Evolutionary conservation across 139 green algal species (phyloP).

Genomic region (Closterium sp.): DNA sequence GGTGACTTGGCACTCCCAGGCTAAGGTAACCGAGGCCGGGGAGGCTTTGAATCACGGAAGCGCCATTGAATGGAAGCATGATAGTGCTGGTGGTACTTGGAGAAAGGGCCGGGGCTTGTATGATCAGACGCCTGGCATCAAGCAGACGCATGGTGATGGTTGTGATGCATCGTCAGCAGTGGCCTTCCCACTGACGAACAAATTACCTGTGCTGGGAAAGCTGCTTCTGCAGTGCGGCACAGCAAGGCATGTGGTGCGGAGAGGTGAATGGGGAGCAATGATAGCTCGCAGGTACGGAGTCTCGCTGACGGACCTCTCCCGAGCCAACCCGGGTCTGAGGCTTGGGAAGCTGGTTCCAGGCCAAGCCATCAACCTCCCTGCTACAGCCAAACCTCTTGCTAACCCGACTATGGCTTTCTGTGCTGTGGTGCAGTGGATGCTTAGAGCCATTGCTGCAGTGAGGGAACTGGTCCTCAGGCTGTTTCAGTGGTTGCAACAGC

Average conservation of each 20-base stretch:
- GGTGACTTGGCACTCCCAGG: background rate
- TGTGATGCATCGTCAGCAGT: background rate
- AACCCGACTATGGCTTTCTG: background rate
- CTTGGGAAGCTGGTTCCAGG: background rate
- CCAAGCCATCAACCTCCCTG: background rate
- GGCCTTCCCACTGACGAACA: background rate
- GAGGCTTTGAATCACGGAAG: background rate
- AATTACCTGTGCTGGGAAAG: background rate
- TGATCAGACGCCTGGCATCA: too few relatives aligned
- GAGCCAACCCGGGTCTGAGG: background rate
- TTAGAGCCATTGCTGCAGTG: background rate
- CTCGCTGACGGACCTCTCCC: background rate
- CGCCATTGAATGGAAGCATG: background rate
- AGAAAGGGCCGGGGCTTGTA: too few relatives aligned
- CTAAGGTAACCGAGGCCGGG: background rate
- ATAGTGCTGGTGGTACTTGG: too few relatives aligned
- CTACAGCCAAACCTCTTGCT: background rate
- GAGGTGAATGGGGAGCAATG: background rate
- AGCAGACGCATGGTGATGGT: background rate
- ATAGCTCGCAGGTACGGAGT: background rate
- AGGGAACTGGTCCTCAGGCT: background rate
- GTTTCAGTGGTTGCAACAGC: background rate
- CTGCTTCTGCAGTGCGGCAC: background rate
- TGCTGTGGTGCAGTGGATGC: background rate
- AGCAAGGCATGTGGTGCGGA: background rate